Conservation (phyloP, 495 filamentous ascomycete genomes). For the Neurospora tetrasperma region DNA sequence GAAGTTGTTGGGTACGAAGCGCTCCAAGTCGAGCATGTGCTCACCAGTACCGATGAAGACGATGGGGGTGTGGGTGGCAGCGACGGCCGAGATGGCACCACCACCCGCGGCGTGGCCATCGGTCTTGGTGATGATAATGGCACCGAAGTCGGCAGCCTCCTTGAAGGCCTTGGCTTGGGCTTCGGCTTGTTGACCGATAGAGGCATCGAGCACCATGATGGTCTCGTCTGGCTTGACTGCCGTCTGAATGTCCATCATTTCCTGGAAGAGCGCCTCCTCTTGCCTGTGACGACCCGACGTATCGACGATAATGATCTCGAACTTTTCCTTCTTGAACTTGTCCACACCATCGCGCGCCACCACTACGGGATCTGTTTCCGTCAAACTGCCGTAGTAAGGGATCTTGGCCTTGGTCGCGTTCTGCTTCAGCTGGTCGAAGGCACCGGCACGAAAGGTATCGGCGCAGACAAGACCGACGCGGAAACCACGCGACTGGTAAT, state of each 20-base stretch:
- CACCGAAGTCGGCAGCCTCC: conserved; percentile 92
- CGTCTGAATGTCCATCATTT: conserved; percentile 94
- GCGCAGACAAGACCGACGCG: conserved; percentile 92
- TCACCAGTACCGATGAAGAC: conserved; percentile 97
- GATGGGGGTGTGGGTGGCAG: conserved; percentile 92
- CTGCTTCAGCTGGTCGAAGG: conserved; percentile 97
- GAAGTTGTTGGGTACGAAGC: conserved; percentile 84
- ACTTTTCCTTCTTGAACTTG: conserved; percentile 97
- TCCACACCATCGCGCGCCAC: conserved; percentile 92
- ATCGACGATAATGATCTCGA: conserved; percentile 98
- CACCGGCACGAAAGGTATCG: conserved; percentile 96
- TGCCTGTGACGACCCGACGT: conserved; percentile 90
- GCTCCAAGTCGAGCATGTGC: conserved; percentile 90
- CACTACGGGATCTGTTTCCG: conserved; percentile 88
- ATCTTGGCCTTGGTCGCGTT: conserved; percentile 99
- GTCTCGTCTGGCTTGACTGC: conserved; percentile 94
- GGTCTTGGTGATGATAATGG: conserved; percentile 98
- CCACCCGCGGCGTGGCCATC: conserved; percentile 92
- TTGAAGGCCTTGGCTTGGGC: conserved; percentile 95
- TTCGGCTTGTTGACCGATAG: conserved; percentile 92
- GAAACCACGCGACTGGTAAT: conserved; percentile 92
- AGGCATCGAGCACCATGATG: conserved; percentile 94
- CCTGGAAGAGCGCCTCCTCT: conserved; percentile 83
- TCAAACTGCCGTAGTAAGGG: conserved; percentile 92
- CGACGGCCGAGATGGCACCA: conserved; percentile 96